Evolutionary conservation across 805 yeast genomes (phyloP), one percentile per base, ranked within the genome.

Genomic region (Zygosaccharomyces pseudorouxii): DNA sequence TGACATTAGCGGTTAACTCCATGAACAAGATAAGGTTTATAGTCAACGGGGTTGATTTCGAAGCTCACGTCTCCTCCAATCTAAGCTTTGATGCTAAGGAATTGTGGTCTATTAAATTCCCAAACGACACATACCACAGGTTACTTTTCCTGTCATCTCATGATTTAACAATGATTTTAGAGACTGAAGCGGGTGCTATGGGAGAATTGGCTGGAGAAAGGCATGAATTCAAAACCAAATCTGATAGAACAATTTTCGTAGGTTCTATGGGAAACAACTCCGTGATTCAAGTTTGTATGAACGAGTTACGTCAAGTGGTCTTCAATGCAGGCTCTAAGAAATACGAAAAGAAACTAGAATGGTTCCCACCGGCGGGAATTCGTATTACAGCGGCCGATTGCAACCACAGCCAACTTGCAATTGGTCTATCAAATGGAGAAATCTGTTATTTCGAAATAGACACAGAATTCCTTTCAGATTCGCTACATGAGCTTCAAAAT

Each of bases 291-390:
- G 74, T 92, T 1, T 86, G 86, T 61, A 55, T 79, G 0, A 74
- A 78, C 51, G 96, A 93, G 4, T 70, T 92, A 19, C 72, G 84
- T 12, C 88, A 85, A 55, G 69, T 84, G 3, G 63, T 33, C 54
- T 62, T 48, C 54, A 59, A n/a, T 64, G 16, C 38, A 14, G 40
- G 25, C n/a, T 18, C 33, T 4, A 30, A 44, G 14, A 19, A 58
- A 4, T 55, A 55, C 20, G 55, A 67, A 16, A 63, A 67, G 38
- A 62, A 68, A n/a, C 67, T 74, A 11, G 84, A 84, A 52, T 93
- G 98, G 98, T 71, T 66, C 25, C 88, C 96, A 1, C 95, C 97
- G 0, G 81, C 83, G 0, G 95, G 93, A 2, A 78, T 82, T 18
- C 71, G 76, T 20, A 74, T 93, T 35, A 58, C 77, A 0, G 68